Percentiles rank a stretch among this genome's conserved stretches.
Evolutionary conservation across 257 asterid species (phyloP).

Genomic region (Verbascum thapsus): DNA sequence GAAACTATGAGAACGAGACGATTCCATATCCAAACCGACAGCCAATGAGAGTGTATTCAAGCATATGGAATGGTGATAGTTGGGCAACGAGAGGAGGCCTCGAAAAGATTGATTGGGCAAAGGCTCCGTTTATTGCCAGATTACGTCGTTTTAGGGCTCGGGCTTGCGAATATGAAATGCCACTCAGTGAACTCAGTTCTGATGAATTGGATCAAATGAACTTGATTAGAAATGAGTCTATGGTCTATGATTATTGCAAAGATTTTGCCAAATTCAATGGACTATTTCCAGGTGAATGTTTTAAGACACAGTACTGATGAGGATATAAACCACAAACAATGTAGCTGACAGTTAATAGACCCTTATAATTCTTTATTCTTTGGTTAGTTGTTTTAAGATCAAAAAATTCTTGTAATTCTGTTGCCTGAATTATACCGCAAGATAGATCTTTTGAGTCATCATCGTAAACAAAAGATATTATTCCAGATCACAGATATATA

Average conservation of each 20-base stretch:
- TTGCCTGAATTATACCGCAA: no score
- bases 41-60: constrained; percentile 68
- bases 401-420: no score
- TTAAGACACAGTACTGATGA: constrained; percentile 33
- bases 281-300: constrained; percentile 45
- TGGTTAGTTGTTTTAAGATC: no score
- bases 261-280: constrained; percentile 40
- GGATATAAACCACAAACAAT: no score
- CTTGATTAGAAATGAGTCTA: constrained; percentile 33
- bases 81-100: constrained; percentile 86
- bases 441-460: no score
- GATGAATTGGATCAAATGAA: background rate
- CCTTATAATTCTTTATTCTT: no score
- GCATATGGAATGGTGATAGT: constrained; percentile 84
- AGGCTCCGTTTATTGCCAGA: constrained; percentile 59
- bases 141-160: constrained; percentile 47
- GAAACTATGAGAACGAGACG: constrained; percentile 49
- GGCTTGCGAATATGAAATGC: constrained; percentile 47
- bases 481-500: no score
- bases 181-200: constrained; percentile 21
- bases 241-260: constrained; percentile 50
- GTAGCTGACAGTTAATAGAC: no score
- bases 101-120: constrained; percentile 63
- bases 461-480: no score
- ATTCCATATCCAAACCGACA: constrained; percentile 58